phyloP scores from a whole-genome alignment of 176 grass and related monocot genomes.

The Aegilops speltoides region DNA sequence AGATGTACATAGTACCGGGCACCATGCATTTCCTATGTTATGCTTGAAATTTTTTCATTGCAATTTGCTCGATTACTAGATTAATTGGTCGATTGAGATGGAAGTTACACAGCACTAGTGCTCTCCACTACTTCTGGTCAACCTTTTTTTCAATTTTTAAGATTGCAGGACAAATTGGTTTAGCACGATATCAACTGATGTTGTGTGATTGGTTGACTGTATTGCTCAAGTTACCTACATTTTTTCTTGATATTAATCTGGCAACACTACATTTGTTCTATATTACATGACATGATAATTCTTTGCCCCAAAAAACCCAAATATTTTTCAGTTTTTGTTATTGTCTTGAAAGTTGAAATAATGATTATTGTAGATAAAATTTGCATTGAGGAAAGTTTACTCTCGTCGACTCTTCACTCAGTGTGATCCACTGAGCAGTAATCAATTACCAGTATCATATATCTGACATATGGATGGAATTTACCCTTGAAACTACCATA shows the following conservation, averaged over 20 bases:
- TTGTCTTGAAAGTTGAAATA: background rate
- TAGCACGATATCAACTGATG: background rate
- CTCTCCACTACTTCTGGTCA: background rate
- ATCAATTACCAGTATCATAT: background rate
- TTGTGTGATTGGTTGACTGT: background rate
- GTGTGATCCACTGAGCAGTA: background rate
- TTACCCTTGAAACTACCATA: conserved; percentile 1
- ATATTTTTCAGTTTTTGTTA: background rate
- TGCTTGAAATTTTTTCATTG: background rate
- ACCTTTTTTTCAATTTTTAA: no score
- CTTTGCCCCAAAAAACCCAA: background rate
- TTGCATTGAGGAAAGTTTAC: background rate
- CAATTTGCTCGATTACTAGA: background rate
- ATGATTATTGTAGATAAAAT: background rate
- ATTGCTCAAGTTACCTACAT: background rate
- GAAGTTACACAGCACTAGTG: background rate
- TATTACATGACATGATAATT: background rate
- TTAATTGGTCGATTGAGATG: background rate
- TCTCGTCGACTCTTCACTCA: background rate
- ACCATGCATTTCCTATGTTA: background rate
- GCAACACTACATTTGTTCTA: background rate
- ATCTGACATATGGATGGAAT: background rate
- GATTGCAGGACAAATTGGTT: background rate
- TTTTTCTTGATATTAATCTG: background rate
- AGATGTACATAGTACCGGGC: background rate